Base-by-base conservation (phyloP, 306 rosid genomes). In the Fagus crenata region DNA sequence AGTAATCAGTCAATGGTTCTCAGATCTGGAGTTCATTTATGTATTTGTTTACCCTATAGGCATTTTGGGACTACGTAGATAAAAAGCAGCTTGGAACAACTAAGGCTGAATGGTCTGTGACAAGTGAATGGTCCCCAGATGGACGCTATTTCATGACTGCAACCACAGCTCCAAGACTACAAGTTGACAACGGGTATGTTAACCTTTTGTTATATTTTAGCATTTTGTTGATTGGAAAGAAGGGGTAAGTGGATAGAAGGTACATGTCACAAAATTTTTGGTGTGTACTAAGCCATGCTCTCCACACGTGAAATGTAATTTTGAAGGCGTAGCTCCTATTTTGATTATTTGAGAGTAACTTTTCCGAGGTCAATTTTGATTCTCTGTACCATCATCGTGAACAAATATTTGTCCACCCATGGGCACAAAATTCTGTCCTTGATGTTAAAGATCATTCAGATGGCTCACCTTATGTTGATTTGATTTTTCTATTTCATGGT, bases 131-230 rank as follows among this genome's bases (percentile, higher is more conserved):
- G 97, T 94, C 98, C 73, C 89, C 98, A 1, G 93, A 92, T 85
- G 98, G 98, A 63, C 75, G 89, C 80, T 94, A 90, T 84, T 92
- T 94, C 89, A 90, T 94, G 98, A 94, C 98, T 43, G 97, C 97
- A 28, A 92, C 98, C 56, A 94, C 98, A 13, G 97, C 98, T 74
- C 98, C 98, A 39, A 90, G 98, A 84, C 96, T 92, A 71, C 97
- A 92, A 89, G 93, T 94, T 74, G 98, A 94, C 79, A 92, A 94
- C 75, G 97, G 96, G 98, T 94, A 89, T 53, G 85, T 81, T 69
- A 69, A 60, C 65, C 58, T 60, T 22, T 43, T 41, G 35, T 56
- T 6, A 59, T 37, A 5, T n/a, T 49, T 53, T 60, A 49, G 56
- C 15, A 0, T 32, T 43, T 68, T 51, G 40, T 2, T 6, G 18